Conservation (phyloP, 2,329 filamentous ascomycete species). For the Scedosporium dehoogii region DNA sequence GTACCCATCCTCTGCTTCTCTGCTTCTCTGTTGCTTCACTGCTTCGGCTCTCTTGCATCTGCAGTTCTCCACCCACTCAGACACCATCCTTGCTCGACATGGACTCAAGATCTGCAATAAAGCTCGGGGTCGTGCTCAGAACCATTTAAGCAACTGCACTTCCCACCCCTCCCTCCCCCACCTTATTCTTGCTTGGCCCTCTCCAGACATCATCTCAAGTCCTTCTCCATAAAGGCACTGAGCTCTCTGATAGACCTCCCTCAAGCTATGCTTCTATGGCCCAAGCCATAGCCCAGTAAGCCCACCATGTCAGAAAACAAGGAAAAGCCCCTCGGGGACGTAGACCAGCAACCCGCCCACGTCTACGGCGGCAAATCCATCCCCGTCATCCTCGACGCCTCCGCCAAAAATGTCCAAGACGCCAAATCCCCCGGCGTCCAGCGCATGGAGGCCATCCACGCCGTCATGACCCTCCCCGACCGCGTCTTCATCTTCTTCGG, state of each 20-base stretch:
- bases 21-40: too few relatives aligned
- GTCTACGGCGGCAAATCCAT: neutral
- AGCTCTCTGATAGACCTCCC: neutral
- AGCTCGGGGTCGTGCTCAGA: neutral
- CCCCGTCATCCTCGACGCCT: neutral
- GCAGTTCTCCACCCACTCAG: neutral
- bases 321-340: neutral
- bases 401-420: neutral
- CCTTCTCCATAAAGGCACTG: neutral
- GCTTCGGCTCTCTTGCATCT: too few relatives aligned
- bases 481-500: slow-evolving; percentile 48
- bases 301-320: neutral
- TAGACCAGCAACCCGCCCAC: neutral
- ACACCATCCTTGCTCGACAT: neutral
- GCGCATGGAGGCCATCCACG: slow-evolving; percentile 47
- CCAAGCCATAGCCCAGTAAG: neutral
- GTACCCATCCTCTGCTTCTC: too few relatives aligned
- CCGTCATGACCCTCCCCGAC: slow-evolving; percentile 40
- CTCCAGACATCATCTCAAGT: neutral
- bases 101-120: neutral
- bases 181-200: neutral
- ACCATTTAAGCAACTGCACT: neutral
- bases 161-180: neutral
- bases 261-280: neutral
- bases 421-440: slow-evolving; percentile 41